Percentiles rank a stretch among this genome's conserved stretches.
Evolutionary conservation across 108 stramenopile species (phyloP).

Genomic region (Skeletonema costatum): DNA sequence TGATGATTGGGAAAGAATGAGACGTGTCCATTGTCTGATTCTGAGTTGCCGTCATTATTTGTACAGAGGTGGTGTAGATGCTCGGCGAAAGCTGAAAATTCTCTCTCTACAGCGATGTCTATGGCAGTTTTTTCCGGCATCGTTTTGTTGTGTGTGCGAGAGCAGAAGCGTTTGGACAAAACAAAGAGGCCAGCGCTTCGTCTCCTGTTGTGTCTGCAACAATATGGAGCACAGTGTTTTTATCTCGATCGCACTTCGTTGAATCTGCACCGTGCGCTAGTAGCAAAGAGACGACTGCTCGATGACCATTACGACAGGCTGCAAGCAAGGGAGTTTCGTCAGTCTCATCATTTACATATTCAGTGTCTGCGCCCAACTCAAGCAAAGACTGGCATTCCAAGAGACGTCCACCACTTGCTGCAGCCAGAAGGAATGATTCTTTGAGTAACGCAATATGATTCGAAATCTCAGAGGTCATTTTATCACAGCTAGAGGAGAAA

Average conservation of each 20-base stretch:
- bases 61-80: slow-evolving; percentile 4
- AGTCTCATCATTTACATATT: slow-evolving; percentile 10
- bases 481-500: no score
- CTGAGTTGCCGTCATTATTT: not conserved
- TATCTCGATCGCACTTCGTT: not conserved
- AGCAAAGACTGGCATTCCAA: slow-evolving; percentile 40
- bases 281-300: slow-evolving; percentile 31
- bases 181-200: slow-evolving; percentile 29
- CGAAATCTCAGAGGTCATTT: not conserved
- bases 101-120: slow-evolving; percentile 23
- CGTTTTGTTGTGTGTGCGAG: slow-evolving; percentile 8
- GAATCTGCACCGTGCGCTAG: slow-evolving; percentile 50
- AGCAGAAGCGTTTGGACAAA: slow-evolving; percentile 22
- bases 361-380: slow-evolving; percentile 33
- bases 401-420: slow-evolving; percentile 39
- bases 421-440: slow-evolving; percentile 54
- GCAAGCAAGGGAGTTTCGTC: slow-evolving; percentile 46
- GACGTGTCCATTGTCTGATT: slow-evolving; percentile 2
- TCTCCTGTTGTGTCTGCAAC: slow-evolving; percentile 16
- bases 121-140: slow-evolving; percentile 24
- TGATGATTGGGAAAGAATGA: not conserved
- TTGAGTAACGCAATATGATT: slow-evolving; percentile 38
- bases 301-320: slow-evolving; percentile 24
- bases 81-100: slow-evolving; percentile 16
- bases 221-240: slow-evolving; percentile 41